phyloP scores from a whole-genome alignment of 2,329 filamentous ascomycete species.

The Colletotrichum lindemuthianum region DNA sequence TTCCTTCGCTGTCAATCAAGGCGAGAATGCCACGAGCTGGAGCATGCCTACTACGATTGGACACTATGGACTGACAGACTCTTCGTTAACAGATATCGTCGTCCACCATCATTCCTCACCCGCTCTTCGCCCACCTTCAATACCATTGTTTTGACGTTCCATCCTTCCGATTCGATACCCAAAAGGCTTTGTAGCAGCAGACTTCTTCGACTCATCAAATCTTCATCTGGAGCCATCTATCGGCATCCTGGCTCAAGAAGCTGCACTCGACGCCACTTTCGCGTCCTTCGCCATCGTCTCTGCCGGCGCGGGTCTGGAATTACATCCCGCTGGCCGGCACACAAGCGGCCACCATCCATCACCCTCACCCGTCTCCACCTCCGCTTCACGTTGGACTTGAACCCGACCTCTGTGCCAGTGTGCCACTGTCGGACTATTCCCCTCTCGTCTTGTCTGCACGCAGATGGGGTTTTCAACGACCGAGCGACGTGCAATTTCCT shows the following conservation, averaged over 20 bases:
- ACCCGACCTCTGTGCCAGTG: conserved; percentile 4
- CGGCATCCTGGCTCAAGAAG: conserved; percentile 1
- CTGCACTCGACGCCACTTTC: conserved; percentile 23
- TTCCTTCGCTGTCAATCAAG: too few relatives aligned
- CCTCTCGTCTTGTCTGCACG: conserved; percentile 25
- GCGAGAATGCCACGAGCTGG: too few relatives aligned
- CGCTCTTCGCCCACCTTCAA: too few relatives aligned
- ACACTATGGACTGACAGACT: too few relatives aligned
- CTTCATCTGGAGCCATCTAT: conserved; percentile 1
- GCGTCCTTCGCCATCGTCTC: conserved; percentile 26
- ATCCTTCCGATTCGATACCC: too few relatives aligned
- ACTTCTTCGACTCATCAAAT: conserved; percentile 1
- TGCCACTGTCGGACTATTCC: neutral
- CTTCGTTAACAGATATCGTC: too few relatives aligned
- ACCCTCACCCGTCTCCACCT: conserved; percentile 12
- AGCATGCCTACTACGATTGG: too few relatives aligned
- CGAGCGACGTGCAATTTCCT: conserved; percentile 24
- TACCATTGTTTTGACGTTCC: too few relatives aligned
- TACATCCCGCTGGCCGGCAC: conserved; percentile 30
- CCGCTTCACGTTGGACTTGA: conserved; percentile 11
- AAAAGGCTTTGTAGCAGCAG: too few relatives aligned
- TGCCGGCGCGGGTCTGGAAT: conserved; percentile 33
- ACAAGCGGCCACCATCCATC: conserved; percentile 31
- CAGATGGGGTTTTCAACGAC: conserved; percentile 21
- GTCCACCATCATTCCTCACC: too few relatives aligned